These are phyloP conservation scores for Thalassiosira profunda DNA, from an alignment of 108 stramenopile species.

Conservation along the genomic window DNA sequence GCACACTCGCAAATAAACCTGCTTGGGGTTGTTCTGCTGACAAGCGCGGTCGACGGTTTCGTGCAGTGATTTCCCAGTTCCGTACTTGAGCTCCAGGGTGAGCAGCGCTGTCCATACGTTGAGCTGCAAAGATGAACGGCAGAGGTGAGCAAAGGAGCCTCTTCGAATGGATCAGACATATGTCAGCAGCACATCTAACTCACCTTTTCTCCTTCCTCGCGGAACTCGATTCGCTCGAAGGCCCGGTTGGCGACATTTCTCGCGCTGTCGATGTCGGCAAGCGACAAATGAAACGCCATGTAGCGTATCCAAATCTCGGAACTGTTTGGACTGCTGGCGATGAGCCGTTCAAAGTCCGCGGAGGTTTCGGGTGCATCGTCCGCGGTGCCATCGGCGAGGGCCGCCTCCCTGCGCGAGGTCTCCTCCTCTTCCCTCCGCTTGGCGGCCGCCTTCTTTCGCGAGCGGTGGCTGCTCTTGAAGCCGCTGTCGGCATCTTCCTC, in stretches of 20 bases:
- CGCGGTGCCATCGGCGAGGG: slow-evolving; percentile 91
- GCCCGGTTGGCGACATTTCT: slow-evolving; percentile 91
- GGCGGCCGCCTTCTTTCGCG: slow-evolving; percentile 79
- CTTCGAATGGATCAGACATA: neutral
- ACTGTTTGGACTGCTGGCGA: slow-evolving; percentile 90
- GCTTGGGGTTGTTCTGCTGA: slow-evolving; percentile 92
- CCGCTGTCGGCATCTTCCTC: slow-evolving; percentile 61
- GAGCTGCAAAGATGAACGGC: slow-evolving; percentile 42
- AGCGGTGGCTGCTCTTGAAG: slow-evolving; percentile 66
- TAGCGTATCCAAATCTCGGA: slow-evolving; percentile 96
- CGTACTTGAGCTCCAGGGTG: slow-evolving; percentile 95
- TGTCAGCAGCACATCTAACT: slow-evolving; percentile 3
- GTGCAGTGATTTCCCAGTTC: slow-evolving; percentile 71
- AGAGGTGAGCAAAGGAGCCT: neutral
- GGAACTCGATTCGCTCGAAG: slow-evolving; percentile 92
- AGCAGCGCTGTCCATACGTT: slow-evolving; percentile 97
- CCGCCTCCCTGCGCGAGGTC: slow-evolving; percentile 74
- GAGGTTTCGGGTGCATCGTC: slow-evolving; percentile 90
- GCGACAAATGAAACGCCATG: slow-evolving; percentile 96
- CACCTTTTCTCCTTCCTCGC: slow-evolving; percentile 83
- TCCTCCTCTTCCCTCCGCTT: slow-evolving; percentile 79
- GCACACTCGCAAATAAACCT: slow-evolving; percentile 90
- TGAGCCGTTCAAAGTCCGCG: slow-evolving; percentile 95
- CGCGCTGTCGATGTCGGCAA: slow-evolving; percentile 93
- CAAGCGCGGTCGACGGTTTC: slow-evolving; percentile 83